A percentile compares a stretch with the other conserved stretches of the same genome.
Conservation (phyloP, 2,329 filamentous ascomycete species). For the Alternaria hordeiaustralica region DNA sequence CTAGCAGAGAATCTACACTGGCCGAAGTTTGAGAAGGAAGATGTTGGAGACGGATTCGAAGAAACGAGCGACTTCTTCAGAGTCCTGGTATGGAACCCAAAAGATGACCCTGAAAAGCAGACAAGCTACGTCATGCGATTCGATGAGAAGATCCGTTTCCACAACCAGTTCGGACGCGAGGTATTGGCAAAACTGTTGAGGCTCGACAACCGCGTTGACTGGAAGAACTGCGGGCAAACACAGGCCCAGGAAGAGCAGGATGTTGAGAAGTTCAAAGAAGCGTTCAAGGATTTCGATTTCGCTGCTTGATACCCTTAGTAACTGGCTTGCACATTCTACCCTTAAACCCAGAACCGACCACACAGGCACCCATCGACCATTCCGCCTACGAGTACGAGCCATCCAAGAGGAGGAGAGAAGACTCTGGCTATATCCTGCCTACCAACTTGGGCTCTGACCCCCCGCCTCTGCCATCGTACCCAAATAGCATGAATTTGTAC, state of each 20-base stretch:
- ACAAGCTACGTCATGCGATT: constrained; percentile 78
- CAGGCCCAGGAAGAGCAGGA: constrained; percentile 80
- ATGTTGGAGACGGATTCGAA: constrained; percentile 51
- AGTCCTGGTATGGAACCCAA: constrained; percentile 76
- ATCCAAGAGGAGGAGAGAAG: too few species aligned
- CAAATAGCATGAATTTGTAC: too few species aligned
- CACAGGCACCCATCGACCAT: too few species aligned
- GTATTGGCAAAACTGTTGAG: constrained; percentile 88
- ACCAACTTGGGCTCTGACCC: too few species aligned
- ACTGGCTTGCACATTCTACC: background rate
- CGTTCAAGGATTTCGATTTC: constrained; percentile 89
- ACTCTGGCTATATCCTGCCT: too few species aligned
- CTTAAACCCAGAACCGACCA: too few species aligned
- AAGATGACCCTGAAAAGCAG: constrained; percentile 61
- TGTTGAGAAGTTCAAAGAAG: constrained; percentile 77
- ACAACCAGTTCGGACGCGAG: constrained; percentile 85
- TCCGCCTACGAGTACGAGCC: too few species aligned
- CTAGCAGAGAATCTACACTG: constrained; percentile 78
- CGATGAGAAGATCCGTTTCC: constrained; percentile 75
- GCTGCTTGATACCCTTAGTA: constrained; percentile 50
- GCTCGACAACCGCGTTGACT: constrained; percentile 78
- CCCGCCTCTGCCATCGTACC: too few species aligned
- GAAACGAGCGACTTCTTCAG: constrained; percentile 73
- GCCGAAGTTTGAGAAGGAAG: constrained; percentile 57
- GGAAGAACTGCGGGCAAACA: constrained; percentile 83